Evolutionary conservation across 495 filamentous ascomycete species (phyloP), one percentile per base, ranked within the genome.

Genomic region (Niebla homalea): DNA sequence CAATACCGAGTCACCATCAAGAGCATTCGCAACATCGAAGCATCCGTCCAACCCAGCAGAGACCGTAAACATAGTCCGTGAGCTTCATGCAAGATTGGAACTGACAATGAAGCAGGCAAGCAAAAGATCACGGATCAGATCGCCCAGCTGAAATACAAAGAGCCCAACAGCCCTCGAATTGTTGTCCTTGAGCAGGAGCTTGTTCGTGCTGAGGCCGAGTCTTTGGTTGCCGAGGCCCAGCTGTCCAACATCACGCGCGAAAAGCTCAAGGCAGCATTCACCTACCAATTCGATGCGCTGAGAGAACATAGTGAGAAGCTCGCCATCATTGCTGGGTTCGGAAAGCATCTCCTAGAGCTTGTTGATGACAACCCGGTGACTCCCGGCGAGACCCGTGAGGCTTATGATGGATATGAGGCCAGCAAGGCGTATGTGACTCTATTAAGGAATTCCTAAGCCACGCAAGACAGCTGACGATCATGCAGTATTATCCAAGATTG

Each of bases 111-210:
- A 25, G 20, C 47, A 70, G 88, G 89, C 63, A 98, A 98, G 70
- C 92, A 98, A 67, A 98, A 97, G 72, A 97, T 98, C 66, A 95
- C 88, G 61, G 93, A 98, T 63, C 87, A 97, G 60, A 97, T 98
- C 57, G 90, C 92, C 16, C 92, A 98, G 66, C 79, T 98, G 48
- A 98, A 98, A 68, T 98, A 97, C 80, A 97, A 97, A 71, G 93
- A 98, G 65, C 92, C 92, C 29, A 93, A 93, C 72, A 95, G 88
- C 10, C 89, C 93, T 37, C 89, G 87, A 65, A 97, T 98, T 47
- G 88, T 94, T 47, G 89, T 98, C 32, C 83, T 98, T 57, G 92
- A 98, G 69, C 92, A 97, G 67, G 92, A 98, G 68, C 84, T 98
- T 47, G 92, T 98, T 53, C 92, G 92, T 58, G 93, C 92, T 54